Percentiles rank a stretch among this genome's conserved stretches.
These are phyloP conservation scores for Ogataea naganishii DNA, from an alignment of 805 yeast genomes.

Conservation along the genomic window DNA sequence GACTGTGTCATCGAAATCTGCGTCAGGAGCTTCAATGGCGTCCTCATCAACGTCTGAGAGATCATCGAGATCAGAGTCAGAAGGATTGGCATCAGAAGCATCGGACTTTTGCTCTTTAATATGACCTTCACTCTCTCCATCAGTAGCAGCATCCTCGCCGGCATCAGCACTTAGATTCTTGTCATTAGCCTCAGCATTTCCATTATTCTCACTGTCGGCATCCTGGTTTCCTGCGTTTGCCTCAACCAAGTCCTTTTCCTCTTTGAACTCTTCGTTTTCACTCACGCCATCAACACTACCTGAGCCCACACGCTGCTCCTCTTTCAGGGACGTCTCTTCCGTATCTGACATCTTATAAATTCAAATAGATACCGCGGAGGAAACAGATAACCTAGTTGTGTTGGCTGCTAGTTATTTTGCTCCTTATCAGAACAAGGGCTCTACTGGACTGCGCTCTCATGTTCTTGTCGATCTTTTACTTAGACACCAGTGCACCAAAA, in stretches of 20 bases:
- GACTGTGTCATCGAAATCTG: conserved; percentile 12
- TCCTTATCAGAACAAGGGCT: too few species aligned
- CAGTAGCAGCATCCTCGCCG: too few species aligned
- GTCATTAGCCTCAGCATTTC: conserved; percentile 1
- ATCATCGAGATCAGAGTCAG: conserved; percentile 10
- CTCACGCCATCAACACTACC: conserved; percentile 4
- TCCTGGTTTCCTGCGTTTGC: conserved; percentile 6
- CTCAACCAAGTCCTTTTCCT: conserved; percentile 7
- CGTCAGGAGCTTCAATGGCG: conserved; percentile 15
- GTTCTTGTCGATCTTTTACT: too few species aligned
- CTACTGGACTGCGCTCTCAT: too few species aligned
- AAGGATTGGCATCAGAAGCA: too few species aligned
- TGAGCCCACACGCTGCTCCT: background rate
- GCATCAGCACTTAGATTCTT: conserved; percentile 4
- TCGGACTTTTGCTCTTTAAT: too few species aligned
- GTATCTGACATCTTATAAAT: too few species aligned
- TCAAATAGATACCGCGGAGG: too few species aligned
- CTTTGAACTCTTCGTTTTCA: conserved; percentile 4
- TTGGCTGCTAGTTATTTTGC: too few species aligned
- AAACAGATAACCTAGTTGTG: too few species aligned
- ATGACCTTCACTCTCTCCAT: too few species aligned
- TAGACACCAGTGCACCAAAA: too few species aligned
- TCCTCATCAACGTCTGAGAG: conserved; percentile 31
- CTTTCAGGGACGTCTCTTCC: background rate
- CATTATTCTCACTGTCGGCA: conserved; percentile 4